A percentile compares a stretch with the other conserved stretches of the same genome.
phyloP scores from a whole-genome alignment of 116 monocot genomes.

The Phalaenopsis hybrid region DNA sequence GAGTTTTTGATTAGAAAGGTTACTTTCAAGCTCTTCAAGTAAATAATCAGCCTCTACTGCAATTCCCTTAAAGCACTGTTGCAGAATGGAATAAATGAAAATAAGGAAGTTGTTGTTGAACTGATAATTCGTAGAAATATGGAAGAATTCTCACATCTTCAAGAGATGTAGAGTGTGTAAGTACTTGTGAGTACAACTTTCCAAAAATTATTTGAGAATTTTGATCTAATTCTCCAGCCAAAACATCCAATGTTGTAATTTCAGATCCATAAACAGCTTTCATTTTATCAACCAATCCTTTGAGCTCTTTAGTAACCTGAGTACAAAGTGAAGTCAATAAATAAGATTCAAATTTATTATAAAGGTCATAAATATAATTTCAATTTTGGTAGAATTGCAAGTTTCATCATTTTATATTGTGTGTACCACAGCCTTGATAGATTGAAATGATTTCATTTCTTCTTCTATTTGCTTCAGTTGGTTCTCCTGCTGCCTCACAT shows the following conservation, averaged over 20 bases:
- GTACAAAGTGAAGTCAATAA: no score
- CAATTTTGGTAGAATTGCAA: no score
- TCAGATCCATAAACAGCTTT: conserved; percentile 13
- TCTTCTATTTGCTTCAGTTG: conserved; percentile 72
- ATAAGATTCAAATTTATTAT: no score
- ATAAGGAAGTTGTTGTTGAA: neutral
- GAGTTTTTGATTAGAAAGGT: conserved; percentile 19
- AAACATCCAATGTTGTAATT: conserved; percentile 15
- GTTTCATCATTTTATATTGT: no score
- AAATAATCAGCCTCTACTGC: conserved; percentile 23
- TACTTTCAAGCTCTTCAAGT: conserved; percentile 16
- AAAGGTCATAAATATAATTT: no score
- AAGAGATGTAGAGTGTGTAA: conserved; percentile 8
- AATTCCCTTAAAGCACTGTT: conserved; percentile 20
- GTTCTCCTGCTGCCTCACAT: conserved; percentile 66
- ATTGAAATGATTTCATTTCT: conserved; percentile 66
- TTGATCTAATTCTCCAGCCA: conserved; percentile 15
- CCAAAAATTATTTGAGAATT: conserved; percentile 20
- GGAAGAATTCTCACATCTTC: conserved; percentile 10
- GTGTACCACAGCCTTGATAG: conserved; percentile 43
- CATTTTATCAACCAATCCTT: conserved; percentile 10
- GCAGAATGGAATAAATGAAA: neutral
- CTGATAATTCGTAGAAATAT: neutral
- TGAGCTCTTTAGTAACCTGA: neutral
- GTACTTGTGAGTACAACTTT: conserved; percentile 20